Base-by-base conservation (phyloP, 2,329 filamentous ascomycete genomes). In the Ophiobolus disseminans region DNA sequence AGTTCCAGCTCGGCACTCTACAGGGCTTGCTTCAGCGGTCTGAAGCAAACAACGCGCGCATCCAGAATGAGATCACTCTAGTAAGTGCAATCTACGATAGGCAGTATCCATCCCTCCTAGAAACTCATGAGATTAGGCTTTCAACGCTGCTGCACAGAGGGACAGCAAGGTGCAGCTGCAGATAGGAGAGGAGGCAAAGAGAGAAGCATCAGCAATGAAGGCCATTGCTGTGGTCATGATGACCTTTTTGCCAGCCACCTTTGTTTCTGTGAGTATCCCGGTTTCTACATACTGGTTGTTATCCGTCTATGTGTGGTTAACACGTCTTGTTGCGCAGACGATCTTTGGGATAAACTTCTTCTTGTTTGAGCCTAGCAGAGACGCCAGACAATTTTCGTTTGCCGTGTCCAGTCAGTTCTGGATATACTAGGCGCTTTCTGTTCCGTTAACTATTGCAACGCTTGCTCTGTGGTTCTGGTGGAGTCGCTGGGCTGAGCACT, bases 201-300 rank as follows among this genome's bases (percentile, higher is more conserved):
- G 45, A 37, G 62, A 65, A 22, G 44, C 55, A 5, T 47, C 57
- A 17, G 48, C 53, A 23, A 64, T 63, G 61, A 58, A 55, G 31
- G 50, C 53, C 2, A 63, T 64, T n/a, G 57, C 59, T 23, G 44
- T 58, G 7, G 53, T 64, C 22, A 61, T 57, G 7, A 57, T 62
- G 50, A 47, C 58, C n/a, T 64, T 62, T 39, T 47, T 62, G 39
- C 59, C 61, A 13, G 56, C 53, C 17, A 63, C 56, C 5, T 63
- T 63, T 45, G 50, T 55, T 30, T 58, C 58, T 8, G 57, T 62
- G 39, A 44, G 48, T 53, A 30, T 3, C 10, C 23, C 22, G 32
- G 30, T 30, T 36, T 44, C 10, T 4, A 8, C 31, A 30, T 21
- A 41, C 35, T 28, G 20, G 25, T 26, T 23, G 5, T 19, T 36